Conservation (phyloP, 192 early-diverging fungal genomes). For the Chytriomyces sp. region DNA sequence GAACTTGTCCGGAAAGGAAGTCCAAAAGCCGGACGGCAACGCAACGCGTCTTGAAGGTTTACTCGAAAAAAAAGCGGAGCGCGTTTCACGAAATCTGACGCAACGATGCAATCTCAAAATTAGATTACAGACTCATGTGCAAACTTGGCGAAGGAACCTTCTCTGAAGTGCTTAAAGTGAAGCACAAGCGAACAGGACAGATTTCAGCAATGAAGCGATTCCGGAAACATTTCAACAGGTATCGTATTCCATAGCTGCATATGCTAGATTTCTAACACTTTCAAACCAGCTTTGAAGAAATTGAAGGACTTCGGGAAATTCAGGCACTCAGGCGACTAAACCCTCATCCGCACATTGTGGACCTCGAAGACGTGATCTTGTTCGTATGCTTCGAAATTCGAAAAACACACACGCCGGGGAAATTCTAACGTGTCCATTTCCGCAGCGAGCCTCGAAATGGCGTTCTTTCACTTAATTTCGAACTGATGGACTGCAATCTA, state of each 20-base stretch:
- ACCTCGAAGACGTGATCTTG: conserved; percentile 64
- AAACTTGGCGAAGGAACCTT: conserved; percentile 72
- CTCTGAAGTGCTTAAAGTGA: conserved; percentile 68
- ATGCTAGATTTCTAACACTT: too few relatives aligned
- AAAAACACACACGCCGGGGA: too few relatives aligned
- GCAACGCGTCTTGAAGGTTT: conserved; percentile 30
- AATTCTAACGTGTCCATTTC: not conserved
- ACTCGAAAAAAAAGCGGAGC: too few relatives aligned
- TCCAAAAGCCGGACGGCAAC: conserved; percentile 12
- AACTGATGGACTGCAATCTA: conserved; percentile 69
- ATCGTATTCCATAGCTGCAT: not conserved
- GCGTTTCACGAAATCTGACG: too few relatives aligned
- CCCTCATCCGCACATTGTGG: conserved; percentile 61
- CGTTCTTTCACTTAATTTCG: conserved; percentile 62
- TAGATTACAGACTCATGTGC: conserved; percentile 61
- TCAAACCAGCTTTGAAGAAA: conserved; percentile 56
- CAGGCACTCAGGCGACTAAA: conserved; percentile 62
- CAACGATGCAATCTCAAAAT: not conserved
- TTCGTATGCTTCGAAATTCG: conserved; percentile 19
- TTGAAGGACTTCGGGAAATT: conserved; percentile 65
- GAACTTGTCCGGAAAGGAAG: not conserved
- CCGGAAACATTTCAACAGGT: conserved; percentile 65
- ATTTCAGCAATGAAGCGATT: conserved; percentile 70
- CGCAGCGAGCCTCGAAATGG: conserved; percentile 62
- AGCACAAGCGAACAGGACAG: conserved; percentile 61